A percentile compares a stretch with the other conserved stretches of the same genome.
Evolutionary conservation across 139 green algal species (phyloP).

Genomic region (Volvox reticuliferus): DNA sequence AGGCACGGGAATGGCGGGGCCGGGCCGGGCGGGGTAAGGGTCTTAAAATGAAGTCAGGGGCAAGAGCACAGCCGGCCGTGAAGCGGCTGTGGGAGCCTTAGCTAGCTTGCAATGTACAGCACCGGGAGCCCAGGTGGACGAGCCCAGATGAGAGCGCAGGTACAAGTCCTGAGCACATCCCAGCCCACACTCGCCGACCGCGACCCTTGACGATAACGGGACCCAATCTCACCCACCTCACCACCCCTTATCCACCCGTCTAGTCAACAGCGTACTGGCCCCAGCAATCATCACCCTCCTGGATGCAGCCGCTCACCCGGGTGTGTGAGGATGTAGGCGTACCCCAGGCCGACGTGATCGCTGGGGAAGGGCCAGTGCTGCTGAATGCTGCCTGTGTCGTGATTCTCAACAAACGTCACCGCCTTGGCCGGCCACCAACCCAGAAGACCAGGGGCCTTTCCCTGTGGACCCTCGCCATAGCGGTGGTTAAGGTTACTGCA

Average conservation of each 20-base stretch:
- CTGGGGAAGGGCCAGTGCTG: constrained; percentile 83
- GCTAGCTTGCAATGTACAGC: background rate
- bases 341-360: constrained; percentile 77
- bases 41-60: no score
- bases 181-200: no score
- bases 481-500: no score
- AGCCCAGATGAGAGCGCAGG: background rate
- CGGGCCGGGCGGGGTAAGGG: no score
- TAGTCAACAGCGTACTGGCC: no score
- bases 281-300: no score
- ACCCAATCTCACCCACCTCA: no score
- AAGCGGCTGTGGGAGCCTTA: background rate
- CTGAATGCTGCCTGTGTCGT: constrained; percentile 73
- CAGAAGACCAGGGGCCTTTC: constrained; percentile 82
- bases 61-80: background rate
- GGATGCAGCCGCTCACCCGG: constrained; percentile 73
- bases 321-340: constrained; percentile 97
- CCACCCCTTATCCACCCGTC: no score
- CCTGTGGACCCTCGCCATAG: constrained; percentile 53
- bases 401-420: constrained; percentile 92
- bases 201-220: no score
- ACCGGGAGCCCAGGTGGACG: background rate
- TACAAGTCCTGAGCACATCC: no score
- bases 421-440: constrained; percentile 87
- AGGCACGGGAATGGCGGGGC: no score